phyloP scores from a whole-genome alignment of 345 rosid species.

The Hibiscus mutabilis region DNA sequence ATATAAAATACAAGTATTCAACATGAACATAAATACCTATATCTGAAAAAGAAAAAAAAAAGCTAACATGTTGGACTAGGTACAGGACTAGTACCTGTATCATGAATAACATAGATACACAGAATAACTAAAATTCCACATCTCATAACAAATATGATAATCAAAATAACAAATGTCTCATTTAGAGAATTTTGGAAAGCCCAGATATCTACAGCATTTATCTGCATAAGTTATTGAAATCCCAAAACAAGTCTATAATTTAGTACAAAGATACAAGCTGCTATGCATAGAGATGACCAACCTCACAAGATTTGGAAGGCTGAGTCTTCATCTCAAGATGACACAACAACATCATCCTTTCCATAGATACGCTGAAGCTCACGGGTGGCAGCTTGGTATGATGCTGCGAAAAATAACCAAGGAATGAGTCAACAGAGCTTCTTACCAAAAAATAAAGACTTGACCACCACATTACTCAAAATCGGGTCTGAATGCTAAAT shows the following conservation, averaged over 20 bases:
- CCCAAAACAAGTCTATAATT: background rate
- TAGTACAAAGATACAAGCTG: constrained; percentile 9
- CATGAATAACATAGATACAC: background rate
- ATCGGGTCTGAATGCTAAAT: background rate
- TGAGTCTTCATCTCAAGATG: constrained; percentile 32
- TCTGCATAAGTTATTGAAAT: constrained; percentile 6
- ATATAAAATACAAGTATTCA: background rate
- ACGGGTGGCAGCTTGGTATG: constrained; percentile 56
- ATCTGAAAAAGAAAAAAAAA: too few species aligned
- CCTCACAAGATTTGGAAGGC: constrained; percentile 5
- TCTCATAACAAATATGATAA: too few species aligned
- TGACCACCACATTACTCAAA: background rate
- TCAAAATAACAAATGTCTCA: background rate
- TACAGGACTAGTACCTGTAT: too few species aligned
- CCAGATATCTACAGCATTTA: background rate
- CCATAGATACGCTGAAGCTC: constrained; percentile 62
- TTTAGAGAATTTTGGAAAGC: background rate
- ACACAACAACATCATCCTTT: constrained; percentile 29
- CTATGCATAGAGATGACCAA: constrained; percentile 18
- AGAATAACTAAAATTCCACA: background rate
- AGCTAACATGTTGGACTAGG: too few species aligned
- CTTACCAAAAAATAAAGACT: constrained; percentile 6
- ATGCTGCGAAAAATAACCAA: constrained; percentile 30
- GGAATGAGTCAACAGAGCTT: background rate
- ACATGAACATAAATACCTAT: too few species aligned